phyloP scores from a whole-genome alignment of 2,329 filamentous ascomycete species.

The Xylaria sp. region DNA sequence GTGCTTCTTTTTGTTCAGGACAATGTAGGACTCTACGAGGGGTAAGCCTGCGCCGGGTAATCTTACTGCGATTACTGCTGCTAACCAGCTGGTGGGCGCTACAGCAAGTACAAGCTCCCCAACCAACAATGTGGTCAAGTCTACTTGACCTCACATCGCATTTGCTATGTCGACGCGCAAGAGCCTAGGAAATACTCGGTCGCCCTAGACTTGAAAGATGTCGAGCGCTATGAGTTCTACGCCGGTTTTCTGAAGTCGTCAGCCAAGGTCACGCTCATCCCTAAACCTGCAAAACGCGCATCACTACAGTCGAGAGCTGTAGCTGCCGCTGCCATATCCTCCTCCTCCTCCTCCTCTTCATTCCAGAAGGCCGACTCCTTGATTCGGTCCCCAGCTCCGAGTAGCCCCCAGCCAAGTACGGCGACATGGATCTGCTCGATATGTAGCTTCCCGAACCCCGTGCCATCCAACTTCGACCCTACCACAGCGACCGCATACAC shows the following conservation, averaged over 20 bases:
- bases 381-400: constrained; percentile 50
- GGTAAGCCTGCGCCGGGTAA: constrained; percentile 61
- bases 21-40: constrained; percentile 96
- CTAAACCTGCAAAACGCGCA: constrained; percentile 75
- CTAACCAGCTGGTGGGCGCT: constrained; percentile 26
- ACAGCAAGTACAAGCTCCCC: constrained; percentile 91
- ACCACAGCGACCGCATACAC: constrained; percentile 79
- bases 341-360: constrained; percentile 50
- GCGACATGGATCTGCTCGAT: constrained; percentile 97
- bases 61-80: neutral
- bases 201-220: constrained; percentile 85
- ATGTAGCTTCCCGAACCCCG: constrained; percentile 91
- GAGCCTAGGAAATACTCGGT: constrained; percentile 86
- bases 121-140: constrained; percentile 95
- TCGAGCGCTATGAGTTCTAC: constrained; percentile 91
- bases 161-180: constrained; percentile 90
- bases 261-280: constrained; percentile 86
- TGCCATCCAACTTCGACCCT: constrained; percentile 93
- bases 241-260: constrained; percentile 95
- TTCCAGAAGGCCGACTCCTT: constrained; percentile 36
- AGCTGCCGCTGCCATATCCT: constrained; percentile 51
- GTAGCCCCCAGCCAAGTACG: constrained; percentile 57
- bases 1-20: constrained; percentile 95
- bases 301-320: constrained; percentile 62
- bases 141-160: constrained; percentile 92